phyloP scores from a whole-genome alignment of 2,329 filamentous ascomycete genomes.

The Colletotrichum trifolii region DNA sequence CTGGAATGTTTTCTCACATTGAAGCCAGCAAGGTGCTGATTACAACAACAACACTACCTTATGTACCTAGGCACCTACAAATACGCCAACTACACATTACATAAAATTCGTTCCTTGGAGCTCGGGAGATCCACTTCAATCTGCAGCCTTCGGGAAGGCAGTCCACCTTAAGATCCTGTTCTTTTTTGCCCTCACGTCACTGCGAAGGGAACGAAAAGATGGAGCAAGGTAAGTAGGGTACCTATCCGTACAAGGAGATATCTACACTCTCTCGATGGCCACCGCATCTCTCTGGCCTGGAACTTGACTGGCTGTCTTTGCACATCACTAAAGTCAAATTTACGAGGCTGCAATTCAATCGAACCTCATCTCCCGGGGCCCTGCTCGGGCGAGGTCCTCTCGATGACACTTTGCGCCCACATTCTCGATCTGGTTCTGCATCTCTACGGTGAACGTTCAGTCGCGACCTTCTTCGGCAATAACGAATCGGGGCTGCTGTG shows the following conservation, averaged over 20 bases:
- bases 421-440: constrained; percentile 1
- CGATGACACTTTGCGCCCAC: background rate
- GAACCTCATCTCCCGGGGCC: too few species aligned
- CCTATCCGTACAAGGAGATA: too few species aligned
- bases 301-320: too few species aligned
- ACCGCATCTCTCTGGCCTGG: background rate
- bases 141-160: constrained; percentile 27
- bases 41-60: constrained; percentile 4
- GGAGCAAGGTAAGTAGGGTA: too few species aligned
- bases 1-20: constrained; percentile 21
- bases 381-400: too few species aligned
- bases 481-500: background rate
- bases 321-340: too few species aligned
- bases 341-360: too few species aligned
- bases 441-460: background rate
- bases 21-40: constrained; percentile 13
- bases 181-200: too few species aligned
- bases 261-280: constrained; percentile 13
- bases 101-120: constrained; percentile 13
- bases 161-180: too few species aligned
- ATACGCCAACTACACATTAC: too few species aligned
- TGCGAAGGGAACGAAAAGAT: too few species aligned
- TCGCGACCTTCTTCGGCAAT: constrained; percentile 8
- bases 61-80: too few species aligned
- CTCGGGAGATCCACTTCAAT: constrained; percentile 7